These are phyloP conservation scores for Avena insularis DNA, from an alignment of 176 grass and related monocot species.

Conservation along the genomic window DNA sequence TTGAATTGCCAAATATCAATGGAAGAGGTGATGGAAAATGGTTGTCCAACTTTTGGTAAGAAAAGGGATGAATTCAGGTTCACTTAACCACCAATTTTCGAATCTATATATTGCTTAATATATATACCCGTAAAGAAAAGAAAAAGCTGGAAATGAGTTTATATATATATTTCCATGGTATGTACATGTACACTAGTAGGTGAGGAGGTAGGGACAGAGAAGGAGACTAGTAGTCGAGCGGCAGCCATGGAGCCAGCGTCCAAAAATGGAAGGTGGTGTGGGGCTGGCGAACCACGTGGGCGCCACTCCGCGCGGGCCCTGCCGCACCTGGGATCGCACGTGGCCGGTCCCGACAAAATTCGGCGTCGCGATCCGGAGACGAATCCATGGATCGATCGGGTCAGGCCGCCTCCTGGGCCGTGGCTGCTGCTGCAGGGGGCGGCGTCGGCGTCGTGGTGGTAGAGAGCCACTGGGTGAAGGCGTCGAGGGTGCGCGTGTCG, in stretches of 20 bases:
- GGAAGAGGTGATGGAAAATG: no score
- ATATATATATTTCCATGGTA: slow-evolving; percentile 26
- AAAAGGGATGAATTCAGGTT: no score
- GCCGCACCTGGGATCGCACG: slow-evolving; percentile 32
- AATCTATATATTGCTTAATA: no score
- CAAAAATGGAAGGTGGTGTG: slow-evolving; percentile 58
- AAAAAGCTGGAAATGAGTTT: background rate
- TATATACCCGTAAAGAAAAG: no score
- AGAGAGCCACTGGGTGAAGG: slow-evolving; percentile 67
- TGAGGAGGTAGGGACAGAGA: background rate
- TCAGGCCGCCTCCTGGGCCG: slow-evolving; percentile 32
- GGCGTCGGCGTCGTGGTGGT: background rate
- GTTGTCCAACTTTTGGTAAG: no score
- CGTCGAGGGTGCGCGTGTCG: slow-evolving; percentile 74
- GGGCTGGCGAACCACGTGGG: slow-evolving; percentile 37
- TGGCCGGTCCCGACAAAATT: slow-evolving; percentile 38
- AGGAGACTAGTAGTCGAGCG: background rate
- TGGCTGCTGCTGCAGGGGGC: background rate
- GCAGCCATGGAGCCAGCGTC: slow-evolving; percentile 19
- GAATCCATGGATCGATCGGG: background rate
- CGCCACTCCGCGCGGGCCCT: slow-evolving; percentile 14
- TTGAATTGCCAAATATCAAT: no score
- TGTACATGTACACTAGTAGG: background rate
- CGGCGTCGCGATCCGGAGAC: background rate
- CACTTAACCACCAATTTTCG: no score